These are phyloP conservation scores for Hypholoma fasciculare DNA, from an alignment of 768 basidiomycete species.

Conservation along the genomic window DNA sequence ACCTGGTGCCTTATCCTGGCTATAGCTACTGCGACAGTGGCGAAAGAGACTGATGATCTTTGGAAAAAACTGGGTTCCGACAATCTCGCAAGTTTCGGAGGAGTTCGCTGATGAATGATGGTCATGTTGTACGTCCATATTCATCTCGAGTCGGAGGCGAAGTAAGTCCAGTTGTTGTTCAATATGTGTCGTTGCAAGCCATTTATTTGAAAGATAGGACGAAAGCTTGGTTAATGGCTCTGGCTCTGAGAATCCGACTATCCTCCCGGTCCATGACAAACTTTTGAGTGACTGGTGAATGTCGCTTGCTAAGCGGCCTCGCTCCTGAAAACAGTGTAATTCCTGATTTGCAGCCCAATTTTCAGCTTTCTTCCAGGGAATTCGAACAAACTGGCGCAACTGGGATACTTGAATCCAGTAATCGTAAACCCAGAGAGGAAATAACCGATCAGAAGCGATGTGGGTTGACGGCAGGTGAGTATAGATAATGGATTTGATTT, in stretches of 20 bases:
- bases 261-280: not conserved
- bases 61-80: not conserved
- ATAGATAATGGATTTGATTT: not conserved
- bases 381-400: not conserved
- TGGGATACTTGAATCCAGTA: not conserved
- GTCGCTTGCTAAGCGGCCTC: not conserved
- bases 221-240: not conserved
- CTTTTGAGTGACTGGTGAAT: not conserved
- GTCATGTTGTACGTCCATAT: too few species aligned
- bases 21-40: not conserved
- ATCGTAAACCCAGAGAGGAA: not conserved
- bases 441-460: not conserved
- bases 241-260: not conserved
- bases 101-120: not conserved
- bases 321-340: not conserved
- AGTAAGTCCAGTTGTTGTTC: not conserved
- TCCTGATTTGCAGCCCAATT: not conserved
- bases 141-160: not conserved
- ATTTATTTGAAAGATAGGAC: not conserved
- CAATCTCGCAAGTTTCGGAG: not conserved
- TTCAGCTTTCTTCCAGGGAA: not conserved
- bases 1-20: not conserved
- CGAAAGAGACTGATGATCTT: not conserved
- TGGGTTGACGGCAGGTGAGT: not conserved
- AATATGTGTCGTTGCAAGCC: not conserved